Evolutionary conservation across 192 early-diverging fungal genomes (phyloP).

Genomic region (Globomyces pollinis-pini): DNA sequence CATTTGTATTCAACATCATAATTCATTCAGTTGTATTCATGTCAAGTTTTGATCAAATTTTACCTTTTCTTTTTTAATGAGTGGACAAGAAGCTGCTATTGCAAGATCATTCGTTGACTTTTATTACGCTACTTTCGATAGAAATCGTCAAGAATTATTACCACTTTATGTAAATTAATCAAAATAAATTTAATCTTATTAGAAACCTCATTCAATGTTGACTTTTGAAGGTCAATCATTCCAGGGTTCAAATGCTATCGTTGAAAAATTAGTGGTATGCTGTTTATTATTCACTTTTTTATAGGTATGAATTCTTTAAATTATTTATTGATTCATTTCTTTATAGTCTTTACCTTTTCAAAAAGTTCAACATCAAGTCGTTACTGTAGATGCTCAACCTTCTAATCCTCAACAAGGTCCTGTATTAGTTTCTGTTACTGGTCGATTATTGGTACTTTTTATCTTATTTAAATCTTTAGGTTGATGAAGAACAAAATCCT

Average conservation of each 20-base stretch:
- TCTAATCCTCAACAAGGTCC: conserved; percentile 46
- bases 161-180: conserved; percentile 83
- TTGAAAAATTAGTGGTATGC: conserved; percentile 71
- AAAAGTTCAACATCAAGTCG: conserved; percentile 61
- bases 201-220: conserved; percentile 77
- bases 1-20: no score
- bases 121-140: conserved; percentile 86
- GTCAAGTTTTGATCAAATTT: no score
- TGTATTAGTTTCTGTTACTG: conserved; percentile 77
- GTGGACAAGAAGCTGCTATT: conserved; percentile 13
- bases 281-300: no score
- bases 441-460: conserved; percentile 55
- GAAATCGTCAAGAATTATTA: conserved; percentile 51
- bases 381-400: conserved; percentile 78
- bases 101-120: conserved; percentile 71
- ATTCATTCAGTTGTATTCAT: no score
- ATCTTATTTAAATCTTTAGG: conserved; percentile 16
- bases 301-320: no score
- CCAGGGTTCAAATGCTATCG: conserved; percentile 53
- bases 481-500: conserved; percentile 75
- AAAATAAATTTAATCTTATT: neutral
- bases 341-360: conserved; percentile 67
- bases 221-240: conserved; percentile 72
- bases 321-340: no score
- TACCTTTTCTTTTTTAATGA: neutral